Evolutionary conservation across 2,329 filamentous ascomycete genomes (phyloP), one percentile per base, ranked within the genome.

Genomic region (Neoascochyta sp.): DNA sequence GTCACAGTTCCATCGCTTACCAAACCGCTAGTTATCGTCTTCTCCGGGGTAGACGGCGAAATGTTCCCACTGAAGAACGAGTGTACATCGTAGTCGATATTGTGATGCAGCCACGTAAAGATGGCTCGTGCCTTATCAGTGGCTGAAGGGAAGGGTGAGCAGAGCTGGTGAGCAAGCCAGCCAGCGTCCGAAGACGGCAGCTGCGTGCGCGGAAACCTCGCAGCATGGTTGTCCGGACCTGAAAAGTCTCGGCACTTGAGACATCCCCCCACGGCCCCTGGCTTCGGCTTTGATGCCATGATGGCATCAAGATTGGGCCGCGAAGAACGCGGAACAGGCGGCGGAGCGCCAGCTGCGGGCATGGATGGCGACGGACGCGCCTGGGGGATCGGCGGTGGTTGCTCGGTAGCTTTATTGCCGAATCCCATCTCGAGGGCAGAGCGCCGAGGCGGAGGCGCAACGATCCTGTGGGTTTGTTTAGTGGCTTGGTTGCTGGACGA

Each of bases 31-130:
- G 79, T 73, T 8, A 96, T 76, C 1, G 84, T 90, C 17, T 81
- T 78, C 18, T 80, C 76, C 0, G 87, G 82, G 0, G 79, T 82
- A 22, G 78, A 80, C 6, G 75, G 70, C 41, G 79, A 73, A 17
- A 94, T 68, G 25, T 70, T 78, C 19, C 80, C 76, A 34, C 73
- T 76, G 54, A 93, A 93, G 67, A 95, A 94, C 14, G 81, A 75
- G 15, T 77, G 73, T 0, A 80, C 78, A 57, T 96, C 86, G 59
- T 96, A 98, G 25, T 73, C 74, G 35, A 98, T 81, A 50, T 96
- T 96, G 63, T 96, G 81, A 63, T 96, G 90, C 22, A 89, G 79
- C 92, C 92, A 98, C 1, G 85, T 86, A 58, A 96, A 96, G 37
- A 98, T 86, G 2, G 80, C 87, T 16, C 92, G 76, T 3, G 92